phyloP scores from a whole-genome alignment of 164 flowering plant genomes.

The Umbilicus rupestris region DNA sequence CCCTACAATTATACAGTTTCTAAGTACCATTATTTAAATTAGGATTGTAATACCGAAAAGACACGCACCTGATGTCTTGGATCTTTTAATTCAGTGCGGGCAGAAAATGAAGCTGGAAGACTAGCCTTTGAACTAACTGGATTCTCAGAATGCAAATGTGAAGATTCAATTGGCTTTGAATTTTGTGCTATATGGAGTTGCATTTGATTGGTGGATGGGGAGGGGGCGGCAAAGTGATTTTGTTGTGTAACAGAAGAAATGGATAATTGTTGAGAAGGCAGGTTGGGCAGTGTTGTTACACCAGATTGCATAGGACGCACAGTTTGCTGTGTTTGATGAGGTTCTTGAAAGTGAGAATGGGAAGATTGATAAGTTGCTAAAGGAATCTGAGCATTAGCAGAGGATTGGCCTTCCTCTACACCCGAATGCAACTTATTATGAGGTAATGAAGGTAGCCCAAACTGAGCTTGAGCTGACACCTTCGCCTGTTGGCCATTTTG shows the following conservation, averaged over 20 bases:
- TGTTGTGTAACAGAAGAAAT: constrained; percentile 32
- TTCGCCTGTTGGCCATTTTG: constrained; percentile 30
- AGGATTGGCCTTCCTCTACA: constrained; percentile 29
- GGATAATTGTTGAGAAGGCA: constrained; percentile 26
- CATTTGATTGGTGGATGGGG: constrained; percentile 39
- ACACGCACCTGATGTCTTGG: constrained; percentile 40
- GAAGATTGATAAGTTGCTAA: constrained; percentile 12
- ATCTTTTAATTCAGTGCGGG: constrained; percentile 31
- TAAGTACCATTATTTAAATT: not conserved
- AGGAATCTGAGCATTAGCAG: constrained; percentile 10
- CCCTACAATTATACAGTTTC: no score
- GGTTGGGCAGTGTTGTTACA: constrained; percentile 25
- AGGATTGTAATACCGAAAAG: not conserved
- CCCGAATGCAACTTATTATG: constrained; percentile 35
- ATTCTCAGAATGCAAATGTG: constrained; percentile 19
- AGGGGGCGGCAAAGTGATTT: constrained; percentile 26
- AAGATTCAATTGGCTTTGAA: constrained; percentile 22
- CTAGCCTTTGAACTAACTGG: constrained; percentile 26
- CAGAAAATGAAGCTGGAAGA: constrained; percentile 21
- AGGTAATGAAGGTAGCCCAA: constrained; percentile 38
- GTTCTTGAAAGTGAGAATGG: constrained; percentile 40
- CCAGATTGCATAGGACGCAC: constrained; percentile 30
- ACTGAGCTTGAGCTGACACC: constrained; percentile 24
- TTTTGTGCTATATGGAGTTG: constrained; percentile 32
- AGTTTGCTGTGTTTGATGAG: constrained; percentile 26